These are phyloP conservation scores for Hippophae gyantsensis DNA, from an alignment of 306 rosid species.

Conservation along the genomic window DNA sequence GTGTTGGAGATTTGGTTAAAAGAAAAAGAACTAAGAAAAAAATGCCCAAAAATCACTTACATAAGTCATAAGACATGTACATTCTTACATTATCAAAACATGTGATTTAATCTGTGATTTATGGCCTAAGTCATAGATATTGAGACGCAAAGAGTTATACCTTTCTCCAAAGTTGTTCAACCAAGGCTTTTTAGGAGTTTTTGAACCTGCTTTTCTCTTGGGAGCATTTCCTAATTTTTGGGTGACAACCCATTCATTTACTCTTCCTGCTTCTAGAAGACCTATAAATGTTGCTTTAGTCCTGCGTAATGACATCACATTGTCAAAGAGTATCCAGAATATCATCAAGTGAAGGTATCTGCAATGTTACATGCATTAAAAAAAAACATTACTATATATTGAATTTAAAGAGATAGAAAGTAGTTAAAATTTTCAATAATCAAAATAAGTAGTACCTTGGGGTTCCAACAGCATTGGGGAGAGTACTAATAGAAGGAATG, in stretches of 20 bases:
- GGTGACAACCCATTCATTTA: conserved; percentile 88
- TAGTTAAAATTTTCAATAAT: neutral
- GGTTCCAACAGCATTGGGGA: conserved; percentile 92
- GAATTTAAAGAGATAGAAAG: conserved; percentile 2
- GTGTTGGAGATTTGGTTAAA: too few species aligned
- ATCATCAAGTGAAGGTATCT: conserved; percentile 75
- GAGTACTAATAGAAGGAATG: conserved; percentile 73
- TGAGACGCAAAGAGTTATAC: conserved; percentile 15
- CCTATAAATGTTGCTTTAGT: conserved; percentile 85
- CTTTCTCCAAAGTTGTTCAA: conserved; percentile 44
- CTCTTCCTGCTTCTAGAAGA: conserved; percentile 69
- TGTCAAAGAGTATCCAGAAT: conserved; percentile 90
- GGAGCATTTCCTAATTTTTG: conserved; percentile 89
- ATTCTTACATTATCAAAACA: too few species aligned
- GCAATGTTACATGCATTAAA: conserved; percentile 13
- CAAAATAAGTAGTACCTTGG: conserved; percentile 43
- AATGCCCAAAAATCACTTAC: too few species aligned
- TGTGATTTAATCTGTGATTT: too few species aligned
- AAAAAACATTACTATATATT: too few species aligned
- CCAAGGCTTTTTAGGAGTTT: conserved; percentile 45
- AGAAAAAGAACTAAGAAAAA: too few species aligned
- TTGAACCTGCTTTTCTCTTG: conserved; percentile 45
- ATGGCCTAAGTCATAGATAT: too few species aligned
- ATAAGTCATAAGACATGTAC: too few species aligned
- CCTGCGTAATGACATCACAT: conserved; percentile 90